Percentiles rank a stretch among this genome's conserved stretches.
Conservation (phyloP, 2,329 filamentous ascomycete genomes). For the Rosellinia necatrix region DNA sequence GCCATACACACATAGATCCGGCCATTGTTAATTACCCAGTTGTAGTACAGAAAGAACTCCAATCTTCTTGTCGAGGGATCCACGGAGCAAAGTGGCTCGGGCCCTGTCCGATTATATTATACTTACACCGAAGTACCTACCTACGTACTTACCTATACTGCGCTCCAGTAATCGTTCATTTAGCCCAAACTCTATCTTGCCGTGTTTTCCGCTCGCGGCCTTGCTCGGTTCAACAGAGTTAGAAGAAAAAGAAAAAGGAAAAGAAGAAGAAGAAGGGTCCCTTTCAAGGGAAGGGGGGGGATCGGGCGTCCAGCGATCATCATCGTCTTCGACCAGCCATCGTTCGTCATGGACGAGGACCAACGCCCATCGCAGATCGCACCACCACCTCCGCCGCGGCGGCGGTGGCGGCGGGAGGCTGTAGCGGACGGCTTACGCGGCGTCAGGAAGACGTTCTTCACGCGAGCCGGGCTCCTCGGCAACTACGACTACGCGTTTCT, state of each 20-base stretch:
- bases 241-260: no score
- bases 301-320: background rate
- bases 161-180: background rate
- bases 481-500: conserved; percentile 90
- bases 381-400: conserved; percentile 44
- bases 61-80: no score
- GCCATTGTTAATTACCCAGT: no score
- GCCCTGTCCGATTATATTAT: conserved; percentile 12
- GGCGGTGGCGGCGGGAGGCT: no score
- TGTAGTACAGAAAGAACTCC: no score
- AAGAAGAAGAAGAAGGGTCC: background rate
- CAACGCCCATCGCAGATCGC: conserved; percentile 56
- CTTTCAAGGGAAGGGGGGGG: no score
- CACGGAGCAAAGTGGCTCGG: no score
- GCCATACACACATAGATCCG: no score
- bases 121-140: background rate
- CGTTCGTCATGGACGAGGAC: conserved; percentile 57
- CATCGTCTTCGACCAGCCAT: background rate
- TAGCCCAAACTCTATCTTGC: conserved; percentile 2
- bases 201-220: no score
- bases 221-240: no score
- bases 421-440: conserved; percentile 39
- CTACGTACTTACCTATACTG: no score
- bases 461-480: conserved; percentile 76
- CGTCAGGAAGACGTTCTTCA: conserved; percentile 53